A percentile compares a stretch with the other conserved stretches of the same genome.
phyloP scores from a whole-genome alignment of 2,329 filamentous ascomycete species.

The Bimuria novae-zelandiae region DNA sequence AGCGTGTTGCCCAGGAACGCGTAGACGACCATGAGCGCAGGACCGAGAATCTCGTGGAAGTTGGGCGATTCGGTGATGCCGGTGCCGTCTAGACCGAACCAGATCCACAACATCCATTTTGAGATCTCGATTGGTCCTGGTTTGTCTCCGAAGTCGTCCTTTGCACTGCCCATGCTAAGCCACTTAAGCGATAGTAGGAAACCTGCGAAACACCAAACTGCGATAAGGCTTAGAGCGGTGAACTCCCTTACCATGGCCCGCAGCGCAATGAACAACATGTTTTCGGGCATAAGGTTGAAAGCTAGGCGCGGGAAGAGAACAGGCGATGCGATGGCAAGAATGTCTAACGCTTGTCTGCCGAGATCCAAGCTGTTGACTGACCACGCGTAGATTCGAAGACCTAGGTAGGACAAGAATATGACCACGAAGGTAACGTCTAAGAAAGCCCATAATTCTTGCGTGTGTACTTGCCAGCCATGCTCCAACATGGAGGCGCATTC shows the following conservation, averaged over 20 bases:
- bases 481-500: constrained; percentile 77
- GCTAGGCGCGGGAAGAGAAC: constrained; percentile 78
- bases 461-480: constrained; percentile 80
- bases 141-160: constrained; percentile 34
- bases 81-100: constrained; percentile 81
- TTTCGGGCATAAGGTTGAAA: constrained; percentile 82
- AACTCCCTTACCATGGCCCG: constrained; percentile 88
- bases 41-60: constrained; percentile 80
- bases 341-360: constrained; percentile 72
- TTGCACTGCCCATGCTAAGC: constrained; percentile 60
- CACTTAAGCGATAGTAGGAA: constrained; percentile 80
- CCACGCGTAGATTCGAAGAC: constrained; percentile 69
- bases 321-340: constrained; percentile 78
- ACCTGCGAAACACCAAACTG: constrained; percentile 81
- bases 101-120: constrained; percentile 93
- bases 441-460: constrained; percentile 87
- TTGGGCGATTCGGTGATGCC: constrained; percentile 63
- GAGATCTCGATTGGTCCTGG: constrained; percentile 71
- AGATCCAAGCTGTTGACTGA: constrained; percentile 53
- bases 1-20: constrained; percentile 85
- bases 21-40: constrained; percentile 79
- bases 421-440: constrained; percentile 77
- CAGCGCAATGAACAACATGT: constrained; percentile 80
- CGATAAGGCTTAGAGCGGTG: constrained; percentile 73
- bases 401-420: constrained; percentile 72